phyloP scores from a whole-genome alignment of 805 yeast species.

The Danielozyma ontarioensis region DNA sequence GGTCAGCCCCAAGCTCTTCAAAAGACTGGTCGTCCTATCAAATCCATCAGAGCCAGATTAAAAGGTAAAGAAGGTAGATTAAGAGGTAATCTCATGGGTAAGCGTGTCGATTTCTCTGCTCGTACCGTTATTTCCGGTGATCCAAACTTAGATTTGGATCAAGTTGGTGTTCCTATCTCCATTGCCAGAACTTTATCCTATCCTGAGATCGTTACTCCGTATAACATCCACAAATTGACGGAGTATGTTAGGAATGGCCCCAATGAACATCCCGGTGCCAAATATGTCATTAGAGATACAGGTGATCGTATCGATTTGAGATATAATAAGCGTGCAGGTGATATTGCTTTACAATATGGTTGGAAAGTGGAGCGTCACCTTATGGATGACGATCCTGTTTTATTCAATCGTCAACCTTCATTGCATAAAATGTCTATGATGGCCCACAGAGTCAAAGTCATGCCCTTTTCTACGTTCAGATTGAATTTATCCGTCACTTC shows the following conservation, averaged over 20 bases:
- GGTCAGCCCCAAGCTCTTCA: constrained; percentile 99
- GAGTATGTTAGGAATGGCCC: constrained; percentile 97
- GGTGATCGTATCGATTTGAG: constrained; percentile 98
- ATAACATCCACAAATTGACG: constrained; percentile 88
- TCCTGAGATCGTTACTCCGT: constrained; percentile 97
- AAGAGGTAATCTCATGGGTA: constrained; percentile 98
- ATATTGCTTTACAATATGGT: constrained; percentile 94
- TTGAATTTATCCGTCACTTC: constrained; percentile 95
- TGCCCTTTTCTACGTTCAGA: constrained; percentile 98
- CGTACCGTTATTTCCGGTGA: constrained; percentile 99
- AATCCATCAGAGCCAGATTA: constrained; percentile 97
- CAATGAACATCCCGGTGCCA: constrained; percentile 99
- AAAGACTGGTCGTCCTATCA: constrained; percentile 97
- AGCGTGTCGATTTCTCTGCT: constrained; percentile 98
- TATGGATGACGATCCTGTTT: constrained; percentile 95
- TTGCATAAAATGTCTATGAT: constrained; percentile 99
- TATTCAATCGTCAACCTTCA: constrained; percentile 98
- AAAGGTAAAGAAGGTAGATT: constrained; percentile 99
- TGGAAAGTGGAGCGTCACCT: constrained; percentile 99
- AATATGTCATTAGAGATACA: constrained; percentile 94
- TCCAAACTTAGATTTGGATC: constrained; percentile 94
- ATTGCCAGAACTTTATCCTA: constrained; percentile 94
- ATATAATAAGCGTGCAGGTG: constrained; percentile 97
- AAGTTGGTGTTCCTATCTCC: constrained; percentile 97
- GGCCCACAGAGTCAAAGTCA: constrained; percentile 97